Evolutionary conservation across 2,329 filamentous ascomycete species (phyloP).

Genomic region (Bipolaris gigantea): DNA sequence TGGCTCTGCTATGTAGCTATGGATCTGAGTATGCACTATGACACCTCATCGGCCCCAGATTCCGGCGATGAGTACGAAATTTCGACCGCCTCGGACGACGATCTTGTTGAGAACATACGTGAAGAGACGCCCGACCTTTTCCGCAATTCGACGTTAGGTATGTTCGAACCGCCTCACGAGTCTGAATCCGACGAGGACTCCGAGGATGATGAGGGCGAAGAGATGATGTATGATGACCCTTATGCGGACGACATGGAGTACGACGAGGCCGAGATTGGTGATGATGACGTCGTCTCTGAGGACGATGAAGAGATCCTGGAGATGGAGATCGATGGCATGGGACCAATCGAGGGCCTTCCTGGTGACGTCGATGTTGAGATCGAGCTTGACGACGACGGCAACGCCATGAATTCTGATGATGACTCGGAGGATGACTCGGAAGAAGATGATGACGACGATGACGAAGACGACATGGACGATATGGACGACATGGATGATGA

Average conservation of each 20-base stretch:
- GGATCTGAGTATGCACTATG: constrained; percentile 77
- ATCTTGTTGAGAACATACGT: constrained; percentile 74
- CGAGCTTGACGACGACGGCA: constrained; percentile 71
- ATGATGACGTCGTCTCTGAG: constrained; percentile 77
- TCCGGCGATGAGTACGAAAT: constrained; percentile 81
- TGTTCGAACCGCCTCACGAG: constrained; percentile 84
- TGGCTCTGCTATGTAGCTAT: constrained; percentile 86
- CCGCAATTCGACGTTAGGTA: constrained; percentile 91
- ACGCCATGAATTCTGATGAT: constrained; percentile 61
- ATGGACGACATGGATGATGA: constrained; percentile 48
- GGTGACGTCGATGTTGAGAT: constrained; percentile 79
- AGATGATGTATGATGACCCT: constrained; percentile 81
- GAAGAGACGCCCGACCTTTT: constrained; percentile 93
- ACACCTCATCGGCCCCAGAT: constrained; percentile 67
- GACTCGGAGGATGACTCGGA: constrained; percentile 59
- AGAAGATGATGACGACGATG: constrained; percentile 57
- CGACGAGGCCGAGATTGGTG: constrained; percentile 71
- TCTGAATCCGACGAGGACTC: constrained; percentile 74
- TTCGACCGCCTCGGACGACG: constrained; percentile 85
- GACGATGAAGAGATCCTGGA: constrained; percentile 82
- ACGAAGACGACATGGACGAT: constrained; percentile 47
- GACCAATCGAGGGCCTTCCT: constrained; percentile 65
- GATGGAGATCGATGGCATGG: constrained; percentile 80
- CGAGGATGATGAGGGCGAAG: constrained; percentile 65
- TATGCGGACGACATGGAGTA: constrained; percentile 92